A percentile compares a stretch with the other conserved stretches of the same genome.
These are phyloP conservation scores for Ricinus communis DNA, from an alignment of 345 rosid genomes.

Conservation along the genomic window DNA sequence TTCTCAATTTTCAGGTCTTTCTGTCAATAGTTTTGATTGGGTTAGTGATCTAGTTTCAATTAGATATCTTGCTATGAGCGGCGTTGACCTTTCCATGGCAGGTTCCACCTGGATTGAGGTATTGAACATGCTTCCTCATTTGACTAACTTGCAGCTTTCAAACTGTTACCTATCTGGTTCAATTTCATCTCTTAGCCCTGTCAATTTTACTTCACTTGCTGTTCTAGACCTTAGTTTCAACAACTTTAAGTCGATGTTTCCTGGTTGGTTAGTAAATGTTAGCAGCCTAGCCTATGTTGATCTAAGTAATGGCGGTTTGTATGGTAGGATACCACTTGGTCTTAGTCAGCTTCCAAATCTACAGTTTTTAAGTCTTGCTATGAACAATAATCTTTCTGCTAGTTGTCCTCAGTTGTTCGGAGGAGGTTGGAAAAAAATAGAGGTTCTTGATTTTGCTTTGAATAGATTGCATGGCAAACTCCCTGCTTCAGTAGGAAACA, in stretches of 20 bases:
- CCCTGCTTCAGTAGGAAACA: constrained; percentile 46
- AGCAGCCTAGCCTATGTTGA: constrained; percentile 21
- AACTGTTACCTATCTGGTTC: constrained; percentile 27
- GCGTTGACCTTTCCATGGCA: constrained; percentile 16
- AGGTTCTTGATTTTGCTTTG: constrained; percentile 28
- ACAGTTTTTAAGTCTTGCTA: constrained; percentile 31
- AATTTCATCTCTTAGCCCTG: constrained; percentile 17
- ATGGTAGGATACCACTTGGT: constrained; percentile 45
- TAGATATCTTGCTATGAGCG: constrained; percentile 20
- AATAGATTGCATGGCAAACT: constrained; percentile 39
- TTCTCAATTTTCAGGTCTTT: constrained; percentile 15
- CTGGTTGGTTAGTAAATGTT: constrained; percentile 18
- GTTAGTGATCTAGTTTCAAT: constrained; percentile 35
- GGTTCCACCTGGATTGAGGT: constrained; percentile 2
- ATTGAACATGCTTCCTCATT: constrained; percentile 19
- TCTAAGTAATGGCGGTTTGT: constrained; percentile 10
- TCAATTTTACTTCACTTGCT: constrained; percentile 24
- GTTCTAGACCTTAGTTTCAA: constrained; percentile 21
- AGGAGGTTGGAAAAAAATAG: constrained; percentile 40
- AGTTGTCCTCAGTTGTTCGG: constrained; percentile 37
- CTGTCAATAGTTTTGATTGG: constrained; percentile 36
- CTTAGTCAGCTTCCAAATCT: constrained; percentile 35
- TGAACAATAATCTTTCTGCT: constrained; percentile 37
- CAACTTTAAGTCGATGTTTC: constrained; percentile 18
- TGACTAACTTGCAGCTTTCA: constrained; percentile 36